Conservation (phyloP, 768 basidiomycete species). For the Podaxis mareebaensis region DNA sequence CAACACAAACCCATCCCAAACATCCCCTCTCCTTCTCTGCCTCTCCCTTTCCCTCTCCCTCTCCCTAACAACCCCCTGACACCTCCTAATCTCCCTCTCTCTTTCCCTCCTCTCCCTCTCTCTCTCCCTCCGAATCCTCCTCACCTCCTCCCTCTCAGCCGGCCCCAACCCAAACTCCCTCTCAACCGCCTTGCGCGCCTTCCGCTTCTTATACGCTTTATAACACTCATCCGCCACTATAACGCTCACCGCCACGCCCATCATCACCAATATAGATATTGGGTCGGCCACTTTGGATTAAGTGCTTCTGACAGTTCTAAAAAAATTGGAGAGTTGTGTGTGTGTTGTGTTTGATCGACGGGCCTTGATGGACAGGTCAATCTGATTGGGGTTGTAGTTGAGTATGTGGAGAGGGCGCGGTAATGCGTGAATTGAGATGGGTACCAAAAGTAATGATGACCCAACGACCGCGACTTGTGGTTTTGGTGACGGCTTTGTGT, state of each 20-base stretch:
- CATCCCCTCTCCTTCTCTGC: not conserved
- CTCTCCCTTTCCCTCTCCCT: not conserved
- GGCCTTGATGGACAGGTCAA: not conserved
- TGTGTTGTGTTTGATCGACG: not conserved
- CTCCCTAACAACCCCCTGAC: not conserved
- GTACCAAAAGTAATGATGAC: not conserved
- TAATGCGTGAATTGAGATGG: not conserved
- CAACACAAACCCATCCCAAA: not conserved
- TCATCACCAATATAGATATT: conserved; percentile 1
- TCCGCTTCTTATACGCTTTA: conserved; percentile 6
- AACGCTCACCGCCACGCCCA: conserved; percentile 6
- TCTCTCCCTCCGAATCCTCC: not conserved
- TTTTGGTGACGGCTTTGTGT: not conserved
- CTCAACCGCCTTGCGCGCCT: not conserved
- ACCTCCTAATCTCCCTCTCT: not conserved
- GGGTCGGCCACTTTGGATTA: conserved; percentile 1
- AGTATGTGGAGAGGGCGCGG: no score
- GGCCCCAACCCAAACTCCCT: not conserved
- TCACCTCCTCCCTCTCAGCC: not conserved
- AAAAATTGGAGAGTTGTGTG: not conserved
- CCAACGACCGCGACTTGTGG: not conserved
- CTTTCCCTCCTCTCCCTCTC: not conserved
- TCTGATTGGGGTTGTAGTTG: no score
- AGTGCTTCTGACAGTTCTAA: not conserved
- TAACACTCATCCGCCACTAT: conserved; percentile 10